Percentiles rank a stretch among this genome's conserved stretches.
Conservation (phyloP, 306 rosid genomes). For the Purshia tridentata region DNA sequence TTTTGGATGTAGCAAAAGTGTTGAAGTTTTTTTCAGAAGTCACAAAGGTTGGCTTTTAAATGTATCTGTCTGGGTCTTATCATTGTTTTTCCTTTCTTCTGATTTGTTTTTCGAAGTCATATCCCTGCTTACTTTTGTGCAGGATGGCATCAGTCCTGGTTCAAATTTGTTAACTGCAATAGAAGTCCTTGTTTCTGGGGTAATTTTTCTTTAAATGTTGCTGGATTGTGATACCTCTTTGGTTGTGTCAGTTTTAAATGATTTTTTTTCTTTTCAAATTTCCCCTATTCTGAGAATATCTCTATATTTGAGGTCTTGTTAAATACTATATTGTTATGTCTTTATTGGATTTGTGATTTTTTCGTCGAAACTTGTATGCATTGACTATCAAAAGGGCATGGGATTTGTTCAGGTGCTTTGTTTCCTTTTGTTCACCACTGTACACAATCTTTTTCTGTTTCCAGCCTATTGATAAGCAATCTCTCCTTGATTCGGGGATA, state of each 20-base stretch:
- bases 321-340: background rate
- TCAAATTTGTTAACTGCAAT: slow-evolving; percentile 89
- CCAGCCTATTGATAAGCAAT: slow-evolving; percentile 98
- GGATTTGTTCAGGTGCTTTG: background rate
- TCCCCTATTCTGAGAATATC: background rate
- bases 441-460: slow-evolving; percentile 15
- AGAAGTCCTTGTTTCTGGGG: slow-evolving; percentile 94
- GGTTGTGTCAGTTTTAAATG: background rate
- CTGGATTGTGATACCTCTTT: slow-evolving; percentile 24
- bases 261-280: slow-evolving; percentile 5
- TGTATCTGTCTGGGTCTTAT: slow-evolving; percentile 24
- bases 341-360: background rate
- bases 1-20: slow-evolving; percentile 73
- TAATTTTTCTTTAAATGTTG: slow-evolving; percentile 39
- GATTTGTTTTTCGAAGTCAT: slow-evolving; percentile 17
- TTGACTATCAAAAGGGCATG: background rate
- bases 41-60: slow-evolving; percentile 56
- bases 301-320: background rate
- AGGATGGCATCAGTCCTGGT: slow-evolving; percentile 87
- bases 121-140: slow-evolving; percentile 40
- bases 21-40: slow-evolving; percentile 72
- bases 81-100: slow-evolving; percentile 11
- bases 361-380: background rate
- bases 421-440: slow-evolving; percentile 1
- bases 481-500: slow-evolving; percentile 98